Percentiles rank a stretch among this genome's conserved stretches.
Conservation (phyloP, 805 yeast species). For the Brettanomyces bruxellensis region DNA sequence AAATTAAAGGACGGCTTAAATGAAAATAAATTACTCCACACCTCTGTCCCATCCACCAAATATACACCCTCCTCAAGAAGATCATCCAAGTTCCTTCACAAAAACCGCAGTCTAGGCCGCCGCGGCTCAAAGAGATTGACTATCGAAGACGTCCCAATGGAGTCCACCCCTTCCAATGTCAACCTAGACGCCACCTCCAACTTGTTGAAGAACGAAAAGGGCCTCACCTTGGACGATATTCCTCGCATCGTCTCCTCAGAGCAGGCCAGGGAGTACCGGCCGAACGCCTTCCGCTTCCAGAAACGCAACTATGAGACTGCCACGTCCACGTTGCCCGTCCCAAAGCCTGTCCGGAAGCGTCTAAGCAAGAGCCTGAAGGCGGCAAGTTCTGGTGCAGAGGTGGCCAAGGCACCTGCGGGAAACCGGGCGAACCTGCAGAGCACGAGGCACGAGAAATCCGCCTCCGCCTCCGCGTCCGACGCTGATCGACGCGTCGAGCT, state of each 20-base stretch:
- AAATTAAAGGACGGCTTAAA: slow-evolving; percentile 1
- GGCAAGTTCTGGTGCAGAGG: too few species aligned
- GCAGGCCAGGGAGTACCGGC: slow-evolving; percentile 87
- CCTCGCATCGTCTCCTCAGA: slow-evolving; percentile 96
- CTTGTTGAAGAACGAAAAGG: slow-evolving; percentile 68
- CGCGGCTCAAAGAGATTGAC: slow-evolving; percentile 23
- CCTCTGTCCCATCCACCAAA: too few species aligned
- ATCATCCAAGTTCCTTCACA: background rate
- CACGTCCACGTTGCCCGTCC: slow-evolving; percentile 29
- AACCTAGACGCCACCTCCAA: slow-evolving; percentile 57
- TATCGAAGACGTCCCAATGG: slow-evolving; percentile 22
- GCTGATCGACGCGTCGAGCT: background rate
- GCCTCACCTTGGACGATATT: slow-evolving; percentile 89
- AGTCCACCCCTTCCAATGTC: slow-evolving; percentile 13
- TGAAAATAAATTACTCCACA: background rate
- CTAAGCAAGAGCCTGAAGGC: background rate
- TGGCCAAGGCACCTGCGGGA: too few species aligned
- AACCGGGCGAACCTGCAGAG: too few species aligned
- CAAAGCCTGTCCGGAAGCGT: slow-evolving; percentile 19
- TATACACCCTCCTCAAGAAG: too few species aligned
- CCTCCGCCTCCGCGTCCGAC: background rate
- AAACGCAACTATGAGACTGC: slow-evolving; percentile 27
- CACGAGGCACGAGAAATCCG: too few species aligned
- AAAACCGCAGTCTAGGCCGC: slow-evolving; percentile 13
- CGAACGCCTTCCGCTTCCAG: slow-evolving; percentile 85